phyloP scores from a whole-genome alignment of 257 asterid genomes.

The Solanum acaule region DNA sequence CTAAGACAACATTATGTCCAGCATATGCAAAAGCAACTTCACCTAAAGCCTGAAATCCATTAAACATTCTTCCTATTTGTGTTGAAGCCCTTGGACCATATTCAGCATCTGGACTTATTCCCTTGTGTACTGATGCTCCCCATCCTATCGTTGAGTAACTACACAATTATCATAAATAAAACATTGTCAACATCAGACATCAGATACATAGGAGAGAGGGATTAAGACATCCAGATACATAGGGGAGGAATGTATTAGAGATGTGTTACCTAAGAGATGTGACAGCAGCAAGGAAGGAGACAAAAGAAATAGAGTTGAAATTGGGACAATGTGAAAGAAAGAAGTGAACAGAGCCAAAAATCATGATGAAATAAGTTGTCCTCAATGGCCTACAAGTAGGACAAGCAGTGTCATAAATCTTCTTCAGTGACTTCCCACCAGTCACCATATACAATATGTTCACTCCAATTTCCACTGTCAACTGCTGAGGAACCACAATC shows the following conservation, averaged over 20 bases:
- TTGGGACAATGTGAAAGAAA: conserved; percentile 39
- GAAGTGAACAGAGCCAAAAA: conserved; percentile 35
- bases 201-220: no score
- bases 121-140: conserved; percentile 26
- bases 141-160: conserved; percentile 47
- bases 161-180: background rate
- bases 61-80: conserved; percentile 4
- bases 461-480: background rate
- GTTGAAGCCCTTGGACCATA: conserved; percentile 24
- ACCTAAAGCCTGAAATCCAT: conserved; percentile 32
- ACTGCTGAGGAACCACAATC: background rate
- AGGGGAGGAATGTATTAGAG: no score
- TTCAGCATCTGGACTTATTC: conserved; percentile 1
- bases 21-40: conserved; percentile 42
- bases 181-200: background rate
- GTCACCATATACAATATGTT: conserved; percentile 44
- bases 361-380: conserved; percentile 23
- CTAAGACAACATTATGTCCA: conserved; percentile 42
- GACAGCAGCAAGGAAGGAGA: conserved; percentile 43
- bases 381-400: conserved; percentile 10
- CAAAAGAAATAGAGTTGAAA: conserved; percentile 21
- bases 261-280: conserved; percentile 30
- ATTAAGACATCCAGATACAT: no score
- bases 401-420: conserved; percentile 20
- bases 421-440: conserved; percentile 37